These are phyloP conservation scores for Oenanthe javanica DNA, from an alignment of 140 eudicot species.

Conservation along the genomic window DNA sequence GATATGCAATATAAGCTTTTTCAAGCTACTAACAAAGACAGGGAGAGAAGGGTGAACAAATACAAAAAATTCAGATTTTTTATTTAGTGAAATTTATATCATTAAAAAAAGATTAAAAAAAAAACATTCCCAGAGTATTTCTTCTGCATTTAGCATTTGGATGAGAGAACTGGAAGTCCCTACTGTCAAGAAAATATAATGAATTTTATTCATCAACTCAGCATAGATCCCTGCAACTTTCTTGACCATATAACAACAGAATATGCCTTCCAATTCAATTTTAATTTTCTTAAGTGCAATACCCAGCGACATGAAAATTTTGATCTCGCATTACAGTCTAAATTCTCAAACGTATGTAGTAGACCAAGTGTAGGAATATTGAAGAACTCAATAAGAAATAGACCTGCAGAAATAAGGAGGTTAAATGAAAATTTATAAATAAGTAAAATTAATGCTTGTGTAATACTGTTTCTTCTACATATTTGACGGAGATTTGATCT, in stretches of 20 bases:
- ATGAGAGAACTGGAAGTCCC: constrained; percentile 72
- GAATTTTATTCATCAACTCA: constrained; percentile 29
- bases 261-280: constrained; percentile 28
- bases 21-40: not conserved
- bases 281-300: constrained; percentile 32
- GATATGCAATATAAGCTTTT: not conserved
- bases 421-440: no score
- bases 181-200: constrained; percentile 47
- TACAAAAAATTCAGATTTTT: not conserved
- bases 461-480: no score
- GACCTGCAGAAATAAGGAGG: no score
- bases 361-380: no score
- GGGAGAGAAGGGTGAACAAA: not conserved
- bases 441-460: not conserved
- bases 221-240: constrained; percentile 34
- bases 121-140: constrained; percentile 5
- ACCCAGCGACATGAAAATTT: constrained; percentile 2
- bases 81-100: constrained; percentile 20
- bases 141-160: constrained; percentile 31
- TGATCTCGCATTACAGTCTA: no score
- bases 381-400: no score
- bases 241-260: constrained; percentile 37
- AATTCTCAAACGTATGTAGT: not conserved
- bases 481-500: no score
- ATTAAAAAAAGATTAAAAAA: constrained; percentile 15